These are phyloP conservation scores for Globisporangium solare DNA, from an alignment of 352 stramenopile species.

Conservation along the genomic window DNA sequence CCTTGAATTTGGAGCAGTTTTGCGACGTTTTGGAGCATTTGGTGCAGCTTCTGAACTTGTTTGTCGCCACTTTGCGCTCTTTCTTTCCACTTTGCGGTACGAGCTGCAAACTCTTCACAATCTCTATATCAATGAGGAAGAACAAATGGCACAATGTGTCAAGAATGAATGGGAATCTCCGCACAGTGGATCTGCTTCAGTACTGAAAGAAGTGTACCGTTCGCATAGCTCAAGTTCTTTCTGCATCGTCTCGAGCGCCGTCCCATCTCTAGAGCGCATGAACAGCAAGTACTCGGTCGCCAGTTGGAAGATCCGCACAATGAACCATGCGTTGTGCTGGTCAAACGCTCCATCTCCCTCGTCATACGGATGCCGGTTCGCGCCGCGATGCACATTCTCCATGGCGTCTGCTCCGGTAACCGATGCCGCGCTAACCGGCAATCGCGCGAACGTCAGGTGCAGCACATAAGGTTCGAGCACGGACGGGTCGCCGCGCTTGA, in stretches of 20 bases:
- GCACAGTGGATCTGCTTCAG: not conserved
- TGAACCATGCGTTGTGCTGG: constrained; percentile 55
- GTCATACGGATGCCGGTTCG: not conserved
- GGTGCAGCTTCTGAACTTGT: constrained; percentile 73
- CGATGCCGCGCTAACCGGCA: constrained; percentile 21
- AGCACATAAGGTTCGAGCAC: constrained; percentile 65
- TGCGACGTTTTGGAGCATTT: constrained; percentile 69
- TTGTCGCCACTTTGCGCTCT: constrained; percentile 36
- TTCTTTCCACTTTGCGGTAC: constrained; percentile 52
- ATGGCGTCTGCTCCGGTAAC: not conserved
- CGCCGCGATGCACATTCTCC: not conserved
- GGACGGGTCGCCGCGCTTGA: constrained; percentile 47
- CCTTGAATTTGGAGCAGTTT: constrained; percentile 69
- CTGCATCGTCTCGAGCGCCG: constrained; percentile 44
- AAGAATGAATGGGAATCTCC: not conserved
- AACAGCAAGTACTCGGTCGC: constrained; percentile 78
- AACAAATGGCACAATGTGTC: not conserved
- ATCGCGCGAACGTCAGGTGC: constrained; percentile 65
- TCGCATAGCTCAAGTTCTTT: constrained; percentile 42
- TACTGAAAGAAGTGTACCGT: constrained; percentile 5
- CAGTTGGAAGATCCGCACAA: constrained; percentile 66
- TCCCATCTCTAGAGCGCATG: constrained; percentile 44
- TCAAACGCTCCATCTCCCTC: not conserved
- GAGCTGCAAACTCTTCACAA: constrained; percentile 28
- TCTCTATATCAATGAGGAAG: constrained; percentile 21